These are phyloP conservation scores for Pichia scutulata DNA, from an alignment of 805 yeast species.

Conservation along the genomic window DNA sequence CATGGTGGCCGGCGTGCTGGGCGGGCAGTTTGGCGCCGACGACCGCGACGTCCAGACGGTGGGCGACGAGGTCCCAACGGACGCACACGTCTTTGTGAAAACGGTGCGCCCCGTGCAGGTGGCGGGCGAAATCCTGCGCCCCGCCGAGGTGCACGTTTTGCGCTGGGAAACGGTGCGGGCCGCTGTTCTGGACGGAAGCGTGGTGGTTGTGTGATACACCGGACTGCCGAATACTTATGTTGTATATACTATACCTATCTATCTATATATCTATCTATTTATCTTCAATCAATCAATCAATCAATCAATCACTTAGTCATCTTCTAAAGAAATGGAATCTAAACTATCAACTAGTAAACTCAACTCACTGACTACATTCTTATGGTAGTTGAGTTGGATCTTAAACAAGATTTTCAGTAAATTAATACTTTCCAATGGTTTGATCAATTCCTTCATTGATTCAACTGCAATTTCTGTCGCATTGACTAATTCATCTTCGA, in stretches of 20 bases:
- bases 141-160: neutral
- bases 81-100: slow-evolving; percentile 58
- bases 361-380: slow-evolving; percentile 42
- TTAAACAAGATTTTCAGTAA: slow-evolving; percentile 58
- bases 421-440: slow-evolving; percentile 56
- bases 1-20: slow-evolving; percentile 59
- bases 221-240: too few species aligned
- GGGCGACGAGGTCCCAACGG: slow-evolving; percentile 56
- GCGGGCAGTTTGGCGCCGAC: slow-evolving; percentile 18
- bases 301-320: slow-evolving; percentile 25
- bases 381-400: slow-evolving; percentile 61
- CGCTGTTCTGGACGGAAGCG: slow-evolving; percentile 50
- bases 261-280: too few species aligned
- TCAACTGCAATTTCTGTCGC: slow-evolving; percentile 75
- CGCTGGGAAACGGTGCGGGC: slow-evolving; percentile 9
- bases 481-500: slow-evolving; percentile 73
- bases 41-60: slow-evolving; percentile 23
- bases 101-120: neutral
- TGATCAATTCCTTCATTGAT: slow-evolving; percentile 65
- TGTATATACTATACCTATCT: neutral
- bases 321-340: slow-evolving; percentile 37
- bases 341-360: slow-evolving; percentile 39
- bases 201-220: slow-evolving; percentile 36
- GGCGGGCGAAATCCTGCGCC: neutral
- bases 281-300: too few species aligned